phyloP scores from a whole-genome alignment of 2,329 filamentous ascomycete genomes.

The Westerdykella sp. region DNA sequence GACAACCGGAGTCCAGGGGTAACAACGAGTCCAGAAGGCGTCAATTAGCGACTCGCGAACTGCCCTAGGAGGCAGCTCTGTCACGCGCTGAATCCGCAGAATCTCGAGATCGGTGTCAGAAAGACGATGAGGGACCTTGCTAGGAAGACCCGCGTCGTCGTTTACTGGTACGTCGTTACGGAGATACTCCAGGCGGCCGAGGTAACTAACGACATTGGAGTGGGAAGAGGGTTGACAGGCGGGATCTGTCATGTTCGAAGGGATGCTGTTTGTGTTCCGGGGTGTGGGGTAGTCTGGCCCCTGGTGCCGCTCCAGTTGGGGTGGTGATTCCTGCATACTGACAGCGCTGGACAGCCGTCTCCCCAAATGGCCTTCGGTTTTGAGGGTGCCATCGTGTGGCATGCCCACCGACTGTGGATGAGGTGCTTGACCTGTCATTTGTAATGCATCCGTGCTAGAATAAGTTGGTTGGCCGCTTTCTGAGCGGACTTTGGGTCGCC shows the following conservation, averaged over 20 bases:
- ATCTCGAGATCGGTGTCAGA: constrained; percentile 27
- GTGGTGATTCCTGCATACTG: constrained; percentile 15
- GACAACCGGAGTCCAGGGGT: constrained; percentile 40
- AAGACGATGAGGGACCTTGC: constrained; percentile 22
- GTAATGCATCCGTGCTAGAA: neutral
- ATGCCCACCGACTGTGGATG: neutral
- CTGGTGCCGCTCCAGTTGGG: constrained; percentile 12
- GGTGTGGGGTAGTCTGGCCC: constrained; percentile 14
- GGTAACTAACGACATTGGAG: constrained; percentile 25
- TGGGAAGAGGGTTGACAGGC: constrained; percentile 7
- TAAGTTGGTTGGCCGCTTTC: constrained; percentile 10
- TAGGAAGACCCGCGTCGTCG: constrained; percentile 25
- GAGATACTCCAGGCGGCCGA: constrained; percentile 29
- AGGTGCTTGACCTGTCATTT: neutral
- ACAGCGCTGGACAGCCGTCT: constrained; percentile 17
- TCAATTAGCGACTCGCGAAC: constrained; percentile 36
- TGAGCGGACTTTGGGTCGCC: constrained; percentile 10
- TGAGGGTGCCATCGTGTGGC: constrained; percentile 10
- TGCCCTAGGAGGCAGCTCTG: constrained; percentile 23
- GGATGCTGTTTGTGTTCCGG: constrained; percentile 6
- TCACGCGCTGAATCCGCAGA: constrained; percentile 23
- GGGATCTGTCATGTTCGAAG: constrained; percentile 12
- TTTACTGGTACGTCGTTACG: constrained; percentile 30
- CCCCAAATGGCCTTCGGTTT: constrained; percentile 15
- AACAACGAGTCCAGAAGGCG: constrained; percentile 38